Evolutionary conservation across 2,329 filamentous ascomycete genomes (phyloP).

Genomic region (Neonectria punicea): DNA sequence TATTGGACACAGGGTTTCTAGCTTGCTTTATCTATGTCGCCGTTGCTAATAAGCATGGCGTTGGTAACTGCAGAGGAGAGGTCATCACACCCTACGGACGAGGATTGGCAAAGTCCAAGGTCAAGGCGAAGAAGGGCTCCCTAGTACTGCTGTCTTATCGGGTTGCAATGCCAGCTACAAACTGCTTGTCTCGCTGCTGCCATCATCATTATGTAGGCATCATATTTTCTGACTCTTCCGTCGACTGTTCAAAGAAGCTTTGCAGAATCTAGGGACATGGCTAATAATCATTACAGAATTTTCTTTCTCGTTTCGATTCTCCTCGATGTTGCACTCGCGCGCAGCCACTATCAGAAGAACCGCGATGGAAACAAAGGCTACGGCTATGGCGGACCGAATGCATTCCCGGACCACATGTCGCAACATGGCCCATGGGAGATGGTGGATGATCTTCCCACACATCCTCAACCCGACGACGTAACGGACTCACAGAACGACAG

Average conservation of each 20-base stretch:
- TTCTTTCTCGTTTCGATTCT: background rate
- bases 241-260: background rate
- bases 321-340: background rate
- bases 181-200: conserved; percentile 80
- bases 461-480: background rate
- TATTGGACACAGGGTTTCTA: conserved; percentile 79
- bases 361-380: background rate
- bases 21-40: conserved; percentile 84
- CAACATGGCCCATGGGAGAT: background rate
- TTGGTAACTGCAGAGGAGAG: conserved; percentile 66
- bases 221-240: background rate
- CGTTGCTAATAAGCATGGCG: conserved; percentile 74
- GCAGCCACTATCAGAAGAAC: background rate
- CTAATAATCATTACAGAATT: background rate
- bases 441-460: background rate
- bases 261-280: background rate
- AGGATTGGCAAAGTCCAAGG: conserved; percentile 63
- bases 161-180: conserved; percentile 74
- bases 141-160: conserved; percentile 56
- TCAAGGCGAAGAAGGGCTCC: conserved; percentile 57
- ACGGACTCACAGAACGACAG: background rate
- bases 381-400: background rate
- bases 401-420: background rate
- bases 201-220: conserved; percentile 73
- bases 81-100: conserved; percentile 75